phyloP scores from a whole-genome alignment of 2,329 filamentous ascomycete genomes.

The Neofusicoccum laricinum region DNA sequence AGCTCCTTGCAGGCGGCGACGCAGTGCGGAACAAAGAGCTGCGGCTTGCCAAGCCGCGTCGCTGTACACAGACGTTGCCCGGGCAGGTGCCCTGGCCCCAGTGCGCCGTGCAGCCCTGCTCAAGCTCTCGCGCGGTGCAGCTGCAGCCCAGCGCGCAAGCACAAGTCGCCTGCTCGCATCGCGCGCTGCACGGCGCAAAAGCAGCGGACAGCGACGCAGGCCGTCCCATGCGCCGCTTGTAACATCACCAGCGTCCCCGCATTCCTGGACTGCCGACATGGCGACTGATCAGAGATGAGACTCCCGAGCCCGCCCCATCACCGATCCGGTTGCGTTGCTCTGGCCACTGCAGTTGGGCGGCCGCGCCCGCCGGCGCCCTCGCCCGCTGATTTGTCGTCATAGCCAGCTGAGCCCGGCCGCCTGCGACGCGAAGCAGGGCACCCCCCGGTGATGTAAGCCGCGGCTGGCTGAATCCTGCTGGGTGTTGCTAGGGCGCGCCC shows the following conservation, averaged over 20 bases:
- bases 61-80: constrained; percentile 15
- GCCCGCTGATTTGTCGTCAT: constrained; percentile 13
- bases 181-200: not conserved
- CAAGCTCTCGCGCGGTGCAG: constrained; percentile 4
- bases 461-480: constrained; percentile 11
- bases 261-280: constrained; percentile 9
- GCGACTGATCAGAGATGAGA: constrained; percentile 14
- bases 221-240: constrained; percentile 12
- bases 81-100: constrained; percentile 14
- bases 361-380: not conserved
- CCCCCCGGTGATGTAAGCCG: constrained; percentile 11
- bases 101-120: not conserved
- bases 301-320: constrained; percentile 2
- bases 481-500: constrained; percentile 9
- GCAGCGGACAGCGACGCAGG: not conserved
- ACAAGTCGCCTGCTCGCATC: not conserved
- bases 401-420: not conserved
- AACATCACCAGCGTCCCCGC: constrained; percentile 11
- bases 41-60: constrained; percentile 5
- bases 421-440: constrained; percentile 1
- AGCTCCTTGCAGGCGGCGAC: constrained; percentile 16
- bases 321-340: constrained; percentile 7
- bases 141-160: not conserved
- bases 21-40: constrained; percentile 17
- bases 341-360: constrained; percentile 3